phyloP scores from a whole-genome alignment of 768 basidiomycete genomes.

The Leccinum rimulosum region DNA sequence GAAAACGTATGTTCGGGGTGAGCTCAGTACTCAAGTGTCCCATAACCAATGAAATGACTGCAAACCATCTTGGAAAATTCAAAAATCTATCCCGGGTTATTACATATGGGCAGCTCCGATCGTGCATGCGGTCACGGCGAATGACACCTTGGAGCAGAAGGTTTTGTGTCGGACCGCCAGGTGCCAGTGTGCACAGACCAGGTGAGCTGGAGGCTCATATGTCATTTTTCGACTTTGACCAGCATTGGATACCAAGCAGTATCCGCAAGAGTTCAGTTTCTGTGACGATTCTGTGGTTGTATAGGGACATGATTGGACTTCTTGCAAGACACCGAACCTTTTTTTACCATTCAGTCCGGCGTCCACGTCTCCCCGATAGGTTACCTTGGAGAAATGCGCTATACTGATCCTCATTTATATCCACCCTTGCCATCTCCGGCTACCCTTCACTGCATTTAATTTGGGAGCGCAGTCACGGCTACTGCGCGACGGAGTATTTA shows the following conservation, averaged over 20 bases:
- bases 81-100: too few species aligned
- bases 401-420: background rate
- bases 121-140: too few species aligned
- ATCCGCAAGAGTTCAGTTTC: background rate
- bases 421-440: background rate
- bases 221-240: background rate
- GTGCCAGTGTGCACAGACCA: background rate
- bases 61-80: too few species aligned
- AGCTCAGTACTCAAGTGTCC: too few species aligned
- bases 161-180: background rate
- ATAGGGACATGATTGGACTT: background rate
- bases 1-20: too few species aligned
- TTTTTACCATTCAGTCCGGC: background rate
- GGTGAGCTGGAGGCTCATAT: background rate
- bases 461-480: background rate
- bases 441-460: background rate
- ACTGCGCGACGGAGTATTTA: constrained; percentile 9
- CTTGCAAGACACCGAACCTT: constrained; percentile 1
- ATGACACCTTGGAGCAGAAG: too few species aligned
- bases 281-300: background rate
- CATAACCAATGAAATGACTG: too few species aligned
- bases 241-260: background rate
- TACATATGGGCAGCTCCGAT: too few species aligned
- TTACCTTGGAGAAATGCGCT: background rate
- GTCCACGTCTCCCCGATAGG: background rate